Conservation (phyloP, 176 grass and related monocot species). For the Oryza officinalis region DNA sequence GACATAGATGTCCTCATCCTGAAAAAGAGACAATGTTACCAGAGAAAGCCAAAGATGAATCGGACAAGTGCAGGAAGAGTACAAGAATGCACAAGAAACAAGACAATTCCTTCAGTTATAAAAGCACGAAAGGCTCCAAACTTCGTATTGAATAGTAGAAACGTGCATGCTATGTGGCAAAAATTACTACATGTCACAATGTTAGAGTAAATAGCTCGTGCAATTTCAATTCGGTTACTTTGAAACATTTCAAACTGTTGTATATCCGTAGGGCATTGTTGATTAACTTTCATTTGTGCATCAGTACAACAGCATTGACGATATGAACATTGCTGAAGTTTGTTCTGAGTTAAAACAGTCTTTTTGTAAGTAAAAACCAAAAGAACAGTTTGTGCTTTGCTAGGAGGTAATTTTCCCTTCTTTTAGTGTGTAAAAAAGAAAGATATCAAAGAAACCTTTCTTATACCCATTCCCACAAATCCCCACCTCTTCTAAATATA, state of each 20-base stretch:
- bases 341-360: not conserved
- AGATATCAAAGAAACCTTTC: slow-evolving; percentile 8
- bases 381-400: not conserved
- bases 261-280: not conserved
- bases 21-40: slow-evolving; percentile 31
- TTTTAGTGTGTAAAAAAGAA: not conserved
- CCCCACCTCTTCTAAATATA: not conserved
- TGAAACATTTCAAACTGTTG: not conserved
- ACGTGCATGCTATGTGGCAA: not conserved
- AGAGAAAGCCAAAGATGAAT: not conserved
- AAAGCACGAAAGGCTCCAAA: not conserved
- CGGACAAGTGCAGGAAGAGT: not conserved
- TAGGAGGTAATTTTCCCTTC: not conserved
- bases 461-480: not conserved
- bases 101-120: not conserved
- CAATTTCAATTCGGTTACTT: not conserved
- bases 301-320: not conserved
- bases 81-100: not conserved
- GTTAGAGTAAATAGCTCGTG: too few relatives aligned
- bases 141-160: not conserved
- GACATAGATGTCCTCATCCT: slow-evolving; percentile 99
- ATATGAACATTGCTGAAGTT: not conserved
- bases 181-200: not conserved
- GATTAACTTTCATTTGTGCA: not conserved
- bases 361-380: not conserved